phyloP scores from a whole-genome alignment of 2,329 filamentous ascomycete species.

The Elsinoe batatas region DNA sequence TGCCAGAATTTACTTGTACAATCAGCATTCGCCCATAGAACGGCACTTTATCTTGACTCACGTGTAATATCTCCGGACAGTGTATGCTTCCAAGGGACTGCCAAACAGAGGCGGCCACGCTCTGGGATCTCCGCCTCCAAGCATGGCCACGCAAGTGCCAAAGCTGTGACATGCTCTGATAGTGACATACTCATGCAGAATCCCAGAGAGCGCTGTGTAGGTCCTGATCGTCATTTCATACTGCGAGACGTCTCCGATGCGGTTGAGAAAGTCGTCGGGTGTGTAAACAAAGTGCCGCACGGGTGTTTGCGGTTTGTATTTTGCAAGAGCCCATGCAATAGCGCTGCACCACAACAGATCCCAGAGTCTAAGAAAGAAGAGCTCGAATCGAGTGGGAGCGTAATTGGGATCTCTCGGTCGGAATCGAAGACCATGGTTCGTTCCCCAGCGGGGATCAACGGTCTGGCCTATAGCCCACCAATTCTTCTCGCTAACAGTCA shows the following conservation, averaged over 20 bases:
- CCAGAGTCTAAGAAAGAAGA: slow-evolving; percentile 1
- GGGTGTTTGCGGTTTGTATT: neutral
- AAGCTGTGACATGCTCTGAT: slow-evolving; percentile 6
- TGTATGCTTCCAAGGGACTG: slow-evolving; percentile 3
- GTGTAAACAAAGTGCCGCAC: too few relatives aligned
- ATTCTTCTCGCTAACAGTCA: neutral
- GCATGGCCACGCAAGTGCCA: neutral
- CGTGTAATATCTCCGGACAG: neutral
- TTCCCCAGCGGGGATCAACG: neutral
- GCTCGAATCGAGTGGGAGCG: neutral
- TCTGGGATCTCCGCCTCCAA: neutral
- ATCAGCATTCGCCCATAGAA: neutral
- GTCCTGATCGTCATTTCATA: neutral
- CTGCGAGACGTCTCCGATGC: slow-evolving; percentile 2
- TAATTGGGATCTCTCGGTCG: slow-evolving; percentile 1
- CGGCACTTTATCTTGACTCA: neutral
- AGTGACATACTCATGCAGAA: neutral
- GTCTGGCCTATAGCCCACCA: neutral
- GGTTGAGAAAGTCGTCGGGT: neutral
- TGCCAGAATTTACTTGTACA: slow-evolving; percentile 10
- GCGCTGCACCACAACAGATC: neutral
- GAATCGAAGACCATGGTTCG: neutral
- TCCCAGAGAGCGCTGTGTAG: neutral
- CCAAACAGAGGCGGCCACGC: slow-evolving; percentile 9
- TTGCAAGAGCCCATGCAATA: neutral